Percentiles rank a stretch among this genome's conserved stretches.
Evolutionary conservation across 805 yeast species (phyloP).

Genomic region (Sugiyamaella valdiviana): DNA sequence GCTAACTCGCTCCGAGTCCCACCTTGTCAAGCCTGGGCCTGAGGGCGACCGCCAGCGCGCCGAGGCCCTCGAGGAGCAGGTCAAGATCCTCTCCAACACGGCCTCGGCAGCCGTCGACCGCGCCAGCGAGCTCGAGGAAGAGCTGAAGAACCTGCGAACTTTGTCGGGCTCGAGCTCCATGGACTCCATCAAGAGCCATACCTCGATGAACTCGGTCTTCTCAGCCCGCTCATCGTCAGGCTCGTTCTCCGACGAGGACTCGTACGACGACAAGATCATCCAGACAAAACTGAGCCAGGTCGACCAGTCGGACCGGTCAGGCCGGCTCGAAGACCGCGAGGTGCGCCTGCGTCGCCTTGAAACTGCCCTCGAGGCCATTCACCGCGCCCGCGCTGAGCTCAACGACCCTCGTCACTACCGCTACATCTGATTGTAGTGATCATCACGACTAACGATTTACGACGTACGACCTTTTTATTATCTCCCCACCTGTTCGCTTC

Average conservation of each 20-base stretch:
- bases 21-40: conserved; percentile 20
- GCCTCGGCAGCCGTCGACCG: conserved; percentile 24
- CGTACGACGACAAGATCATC: not conserved
- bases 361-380: conserved; percentile 19
- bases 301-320: conserved; percentile 6
- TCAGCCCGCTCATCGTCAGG: not conserved
- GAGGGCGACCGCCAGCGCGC: conserved; percentile 24
- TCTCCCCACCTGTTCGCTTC: not conserved
- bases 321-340: conserved; percentile 3
- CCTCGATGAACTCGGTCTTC: conserved; percentile 1
- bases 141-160: conserved; percentile 3
- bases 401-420: conserved; percentile 15
- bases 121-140: conserved; percentile 21
- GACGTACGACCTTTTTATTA: not conserved
- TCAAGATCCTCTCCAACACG: conserved; percentile 19
- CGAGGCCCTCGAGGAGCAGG: conserved; percentile 21
- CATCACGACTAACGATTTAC: conserved; percentile 1
- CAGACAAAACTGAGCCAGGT: not conserved
- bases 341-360: conserved; percentile 18
- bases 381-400: conserved; percentile 18
- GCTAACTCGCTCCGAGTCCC: conserved; percentile 3
- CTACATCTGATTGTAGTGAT: conserved; percentile 10
- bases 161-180: not conserved
- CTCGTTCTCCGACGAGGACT: not conserved
- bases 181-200: not conserved